Conservation (phyloP, 139 green algal species). For the Trebouxia sp. region DNA sequence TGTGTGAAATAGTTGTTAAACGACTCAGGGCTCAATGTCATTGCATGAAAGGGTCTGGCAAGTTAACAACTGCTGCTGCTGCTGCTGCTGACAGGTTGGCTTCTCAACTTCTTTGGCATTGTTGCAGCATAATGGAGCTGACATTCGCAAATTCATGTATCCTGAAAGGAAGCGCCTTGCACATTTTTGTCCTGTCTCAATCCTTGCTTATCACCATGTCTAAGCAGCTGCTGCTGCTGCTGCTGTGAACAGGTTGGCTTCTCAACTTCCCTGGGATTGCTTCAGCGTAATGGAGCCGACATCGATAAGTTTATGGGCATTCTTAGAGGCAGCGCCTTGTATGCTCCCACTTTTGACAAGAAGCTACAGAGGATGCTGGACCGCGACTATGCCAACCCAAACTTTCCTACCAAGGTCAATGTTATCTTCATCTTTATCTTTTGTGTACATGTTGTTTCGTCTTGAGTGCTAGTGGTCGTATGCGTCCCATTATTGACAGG, state of each 20-base stretch:
- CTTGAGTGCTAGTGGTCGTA: too few species aligned
- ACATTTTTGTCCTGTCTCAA: background rate
- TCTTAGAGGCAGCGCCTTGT: conserved; percentile 33
- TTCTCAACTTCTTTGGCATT: background rate
- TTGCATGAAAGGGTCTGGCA: too few species aligned
- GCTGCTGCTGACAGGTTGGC: too few species aligned
- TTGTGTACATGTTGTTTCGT: too few species aligned
- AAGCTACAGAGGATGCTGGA: conserved; percentile 44
- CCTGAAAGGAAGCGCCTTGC: background rate
- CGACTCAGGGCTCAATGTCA: too few species aligned
- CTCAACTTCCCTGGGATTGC: conserved; percentile 42
- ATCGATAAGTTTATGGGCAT: conserved; percentile 47
- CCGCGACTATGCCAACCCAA: conserved; percentile 37
- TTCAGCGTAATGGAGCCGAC: conserved; percentile 35
- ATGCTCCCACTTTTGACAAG: conserved; percentile 49
- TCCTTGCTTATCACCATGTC: background rate
- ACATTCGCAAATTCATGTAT: background rate
- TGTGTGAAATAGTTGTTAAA: too few species aligned
- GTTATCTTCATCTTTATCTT: too few species aligned
- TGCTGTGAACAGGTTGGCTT: conserved; percentile 35
- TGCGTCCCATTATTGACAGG: too few species aligned
- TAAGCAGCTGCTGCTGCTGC: background rate
- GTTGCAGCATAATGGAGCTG: background rate
- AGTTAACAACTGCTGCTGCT: too few species aligned
- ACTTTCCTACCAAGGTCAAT: conserved; percentile 42